phyloP scores from a whole-genome alignment of 805 yeast genomes.

The Yamadazyma kitorensis region DNA sequence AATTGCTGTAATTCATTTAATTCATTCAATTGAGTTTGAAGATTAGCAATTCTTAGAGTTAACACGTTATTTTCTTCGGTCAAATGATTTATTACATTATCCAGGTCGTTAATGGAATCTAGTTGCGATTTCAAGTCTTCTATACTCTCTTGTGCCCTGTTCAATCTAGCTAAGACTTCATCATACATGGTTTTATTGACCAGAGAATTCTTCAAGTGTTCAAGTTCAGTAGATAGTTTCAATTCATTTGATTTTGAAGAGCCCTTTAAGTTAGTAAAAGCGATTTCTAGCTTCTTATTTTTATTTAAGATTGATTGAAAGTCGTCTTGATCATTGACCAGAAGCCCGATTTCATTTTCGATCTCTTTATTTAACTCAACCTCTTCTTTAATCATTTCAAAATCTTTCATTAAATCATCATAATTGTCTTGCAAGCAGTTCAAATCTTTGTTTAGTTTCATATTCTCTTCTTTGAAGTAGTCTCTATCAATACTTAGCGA shows the following conservation, averaged over 20 bases:
- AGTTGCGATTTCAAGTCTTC: slow-evolving; percentile 26
- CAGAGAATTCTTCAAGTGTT: slow-evolving; percentile 5
- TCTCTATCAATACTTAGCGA: slow-evolving; percentile 44
- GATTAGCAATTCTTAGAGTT: slow-evolving; percentile 23
- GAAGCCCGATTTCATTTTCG: slow-evolving; percentile 26
- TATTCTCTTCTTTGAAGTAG: slow-evolving; percentile 33
- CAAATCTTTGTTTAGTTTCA: slow-evolving; percentile 23
- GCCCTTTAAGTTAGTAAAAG: slow-evolving; percentile 22
- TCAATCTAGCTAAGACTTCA: slow-evolving; percentile 27
- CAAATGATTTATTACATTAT: slow-evolving; percentile 30
- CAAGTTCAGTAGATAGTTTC: slow-evolving; percentile 8
- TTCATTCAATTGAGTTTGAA: slow-evolving; percentile 41
- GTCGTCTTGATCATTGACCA: slow-evolving; percentile 1
- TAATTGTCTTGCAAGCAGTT: slow-evolving; percentile 25
- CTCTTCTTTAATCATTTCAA: slow-evolving; percentile 33
- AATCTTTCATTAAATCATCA: slow-evolving; percentile 26
- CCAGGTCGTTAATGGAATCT: slow-evolving; percentile 35
- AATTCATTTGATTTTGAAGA: slow-evolving; percentile 1
- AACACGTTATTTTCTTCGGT: slow-evolving; percentile 37
- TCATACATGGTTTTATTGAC: slow-evolving; percentile 23
- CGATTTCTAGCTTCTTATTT: slow-evolving; percentile 40
- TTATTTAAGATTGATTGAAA: slow-evolving; percentile 19
- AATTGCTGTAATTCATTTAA: slow-evolving; percentile 49
- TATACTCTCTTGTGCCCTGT: slow-evolving; percentile 22
- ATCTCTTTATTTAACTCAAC: slow-evolving; percentile 34